Percentiles rank a stretch among this genome's conserved stretches.
phyloP scores from a whole-genome alignment of 441 rosid genomes.

The Brassica hybrid region DNA sequence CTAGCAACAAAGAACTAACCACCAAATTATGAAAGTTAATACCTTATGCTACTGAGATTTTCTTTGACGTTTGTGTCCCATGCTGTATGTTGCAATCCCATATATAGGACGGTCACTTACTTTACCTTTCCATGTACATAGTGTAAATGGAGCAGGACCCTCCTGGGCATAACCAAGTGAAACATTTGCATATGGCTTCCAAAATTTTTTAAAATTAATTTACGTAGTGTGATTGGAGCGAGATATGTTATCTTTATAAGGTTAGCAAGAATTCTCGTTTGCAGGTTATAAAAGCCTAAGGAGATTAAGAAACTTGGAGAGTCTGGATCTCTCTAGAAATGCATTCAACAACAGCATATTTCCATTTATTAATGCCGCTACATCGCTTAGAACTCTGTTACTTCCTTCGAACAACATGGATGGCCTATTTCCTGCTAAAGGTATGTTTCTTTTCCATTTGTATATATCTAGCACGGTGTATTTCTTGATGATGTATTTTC shows the following conservation, averaged over 20 bases:
- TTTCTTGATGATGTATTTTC: background rate
- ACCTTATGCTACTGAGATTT: background rate
- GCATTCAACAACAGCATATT: background rate
- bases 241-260: background rate
- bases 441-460: background rate
- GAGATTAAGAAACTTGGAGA: background rate
- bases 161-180: too few relatives aligned
- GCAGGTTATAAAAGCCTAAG: conserved; percentile 3
- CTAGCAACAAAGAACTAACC: too few relatives aligned
- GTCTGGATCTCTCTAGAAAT: background rate
- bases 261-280: background rate
- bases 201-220: too few relatives aligned
- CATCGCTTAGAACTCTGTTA: conserved; percentile 2
- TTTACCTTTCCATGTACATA: background rate
- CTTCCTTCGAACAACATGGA: background rate
- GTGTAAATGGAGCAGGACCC: background rate
- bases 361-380: conserved; percentile 4
- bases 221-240: background rate
- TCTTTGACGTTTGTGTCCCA: background rate
- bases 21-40: background rate
- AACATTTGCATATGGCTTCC: too few relatives aligned
- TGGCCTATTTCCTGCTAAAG: background rate
- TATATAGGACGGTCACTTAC: background rate
- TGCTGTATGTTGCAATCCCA: background rate
- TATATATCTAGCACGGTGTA: background rate